Conservation (phyloP, 805 yeast species). For the Ogataea wickerhamii region DNA sequence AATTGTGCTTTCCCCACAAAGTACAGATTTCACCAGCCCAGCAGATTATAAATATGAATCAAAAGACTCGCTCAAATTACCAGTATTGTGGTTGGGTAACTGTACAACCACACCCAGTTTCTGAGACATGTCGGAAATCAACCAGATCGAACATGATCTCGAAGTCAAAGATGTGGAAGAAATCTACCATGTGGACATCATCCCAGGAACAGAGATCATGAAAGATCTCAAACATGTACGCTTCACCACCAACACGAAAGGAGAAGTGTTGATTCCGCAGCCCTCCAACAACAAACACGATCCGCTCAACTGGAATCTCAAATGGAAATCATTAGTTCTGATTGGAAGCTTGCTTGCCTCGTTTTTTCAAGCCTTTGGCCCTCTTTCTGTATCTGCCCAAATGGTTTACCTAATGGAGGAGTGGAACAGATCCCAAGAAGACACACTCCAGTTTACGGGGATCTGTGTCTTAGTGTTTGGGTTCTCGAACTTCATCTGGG, state of each 20-base stretch:
- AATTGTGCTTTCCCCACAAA: no score
- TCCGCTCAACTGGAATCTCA: conserved; percentile 13
- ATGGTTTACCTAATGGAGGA: conserved; percentile 13
- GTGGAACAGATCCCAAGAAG: conserved; percentile 13
- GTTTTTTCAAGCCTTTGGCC: conserved; percentile 17
- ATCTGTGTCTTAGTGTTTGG: conserved; percentile 17
- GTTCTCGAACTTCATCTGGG: conserved; percentile 18
- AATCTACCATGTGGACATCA: conserved; percentile 9
- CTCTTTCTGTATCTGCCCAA: conserved; percentile 16
- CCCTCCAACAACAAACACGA: conserved; percentile 15
- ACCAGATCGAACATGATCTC: conserved; percentile 9
- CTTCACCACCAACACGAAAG: conserved; percentile 6
- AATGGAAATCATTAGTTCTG: conserved; percentile 11
- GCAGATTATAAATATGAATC: no score
- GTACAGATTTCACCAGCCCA: no score
- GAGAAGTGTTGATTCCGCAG: conserved; percentile 14
- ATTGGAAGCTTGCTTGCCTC: conserved; percentile 9
- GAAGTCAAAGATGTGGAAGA: conserved; percentile 9
- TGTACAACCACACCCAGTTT: no score
- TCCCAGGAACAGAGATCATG: conserved; percentile 18
- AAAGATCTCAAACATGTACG: conserved; percentile 8
- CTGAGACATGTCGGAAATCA: conserved; percentile 8
- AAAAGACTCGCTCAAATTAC: no score
- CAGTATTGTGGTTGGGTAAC: no score
- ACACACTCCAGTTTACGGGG: conserved; percentile 16